Conservation (phyloP, 257 asterid genomes). For the Solanum rostratum region DNA sequence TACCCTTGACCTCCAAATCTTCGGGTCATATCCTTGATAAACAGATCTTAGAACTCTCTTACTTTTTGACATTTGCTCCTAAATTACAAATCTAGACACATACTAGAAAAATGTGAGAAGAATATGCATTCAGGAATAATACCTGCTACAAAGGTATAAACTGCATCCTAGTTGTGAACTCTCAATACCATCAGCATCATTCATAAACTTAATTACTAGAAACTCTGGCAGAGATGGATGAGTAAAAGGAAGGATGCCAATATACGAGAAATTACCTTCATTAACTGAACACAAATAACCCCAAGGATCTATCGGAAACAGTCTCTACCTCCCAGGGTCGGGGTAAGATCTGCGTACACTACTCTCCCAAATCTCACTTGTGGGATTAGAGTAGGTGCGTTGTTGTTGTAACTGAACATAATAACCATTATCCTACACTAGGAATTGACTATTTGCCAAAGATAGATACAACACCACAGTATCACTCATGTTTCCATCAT, state of each 20-base stretch:
- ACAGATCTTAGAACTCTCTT: not conserved
- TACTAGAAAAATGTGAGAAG: not conserved
- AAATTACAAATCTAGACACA: not conserved
- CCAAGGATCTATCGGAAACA: too few species aligned
- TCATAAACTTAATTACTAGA: not conserved
- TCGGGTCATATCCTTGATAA: not conserved
- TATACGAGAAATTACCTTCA: not conserved
- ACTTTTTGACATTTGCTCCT: not conserved
- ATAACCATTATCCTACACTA: not conserved
- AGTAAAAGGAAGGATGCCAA: not conserved
- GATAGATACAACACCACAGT: not conserved
- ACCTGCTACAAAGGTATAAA: not conserved
- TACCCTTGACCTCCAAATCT: not conserved
- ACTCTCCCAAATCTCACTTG: not conserved
- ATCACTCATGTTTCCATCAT: not conserved
- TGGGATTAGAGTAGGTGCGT: not conserved
- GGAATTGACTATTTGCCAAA: not conserved
- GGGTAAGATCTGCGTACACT: not conserved
- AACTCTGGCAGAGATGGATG: not conserved
- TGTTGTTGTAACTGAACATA: not conserved
- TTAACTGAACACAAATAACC: not conserved
- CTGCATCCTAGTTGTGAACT: not conserved
- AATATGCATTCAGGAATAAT: not conserved
- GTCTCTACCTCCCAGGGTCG: not conserved
- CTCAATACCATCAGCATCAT: not conserved